Base-by-base conservation (phyloP, 495 filamentous ascomycete species). In the Hypoxylon crocopeplum region DNA sequence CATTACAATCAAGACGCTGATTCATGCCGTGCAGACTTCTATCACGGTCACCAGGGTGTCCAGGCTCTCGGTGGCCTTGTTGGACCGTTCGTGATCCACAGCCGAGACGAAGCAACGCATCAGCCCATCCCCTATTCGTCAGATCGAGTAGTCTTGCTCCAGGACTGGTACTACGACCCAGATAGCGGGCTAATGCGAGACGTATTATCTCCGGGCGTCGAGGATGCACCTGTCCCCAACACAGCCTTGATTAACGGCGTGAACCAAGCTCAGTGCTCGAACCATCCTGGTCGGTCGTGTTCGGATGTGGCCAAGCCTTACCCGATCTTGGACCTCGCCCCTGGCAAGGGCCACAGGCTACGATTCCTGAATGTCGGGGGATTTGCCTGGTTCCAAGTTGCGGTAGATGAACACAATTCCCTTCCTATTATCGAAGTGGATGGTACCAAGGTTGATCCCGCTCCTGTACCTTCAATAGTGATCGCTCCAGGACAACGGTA, bases 401-500 rank as follows among this genome's bases (percentile, higher is more conserved):
- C 72, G 11, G 58, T 82, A 37, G 81, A 84, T 54, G 69, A 73
- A 16, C 80, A 83, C 39, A 52, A 60, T 36, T 45, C 64, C 36
- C 64, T 77, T 46, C 64, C 69, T 4, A 79, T 92, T 17, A 83
- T 90, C 10, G 90, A 92, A 69, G 84, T 88, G 1, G 90, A 93
- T 63, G 89, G 89, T 12, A 79, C 86, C n/a, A 83, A 84, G 49
- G 79, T 85, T 5, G 75, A 87, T 32, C 85, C 87, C 0, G 57
- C 72, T 29, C 56, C 65, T 13, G 76, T 76, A 5, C 79, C 82
- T 17, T 75, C 80, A 11, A 49, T 92, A 40, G 56, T 75, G 56
- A 70, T 79, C 36, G 80, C 84, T 11, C 77, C 86, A 25, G 88
- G 89, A 12, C 90, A 92, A 67, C 82, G 89, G 5, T 88, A 87